Evolutionary conservation across 83 land plant genomes (phyloP).

Genomic region (Thuja plicata): DNA sequence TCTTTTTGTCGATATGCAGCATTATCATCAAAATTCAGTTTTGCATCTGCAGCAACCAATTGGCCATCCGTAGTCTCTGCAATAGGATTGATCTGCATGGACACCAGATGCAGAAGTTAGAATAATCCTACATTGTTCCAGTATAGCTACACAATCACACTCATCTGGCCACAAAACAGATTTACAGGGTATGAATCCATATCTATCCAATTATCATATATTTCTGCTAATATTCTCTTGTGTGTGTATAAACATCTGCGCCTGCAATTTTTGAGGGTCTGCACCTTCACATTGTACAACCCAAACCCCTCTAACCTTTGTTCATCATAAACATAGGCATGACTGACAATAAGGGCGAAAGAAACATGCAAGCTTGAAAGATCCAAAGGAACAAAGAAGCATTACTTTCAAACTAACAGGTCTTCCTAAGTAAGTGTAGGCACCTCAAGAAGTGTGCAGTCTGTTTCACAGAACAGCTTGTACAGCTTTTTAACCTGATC

Average conservation of each 20-base stretch:
- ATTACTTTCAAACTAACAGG: not conserved
- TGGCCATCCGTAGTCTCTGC: slow-evolving; percentile 88
- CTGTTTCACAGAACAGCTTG: slow-evolving; percentile 76
- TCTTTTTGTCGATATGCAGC: slow-evolving; percentile 96
- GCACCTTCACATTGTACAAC: not conserved
- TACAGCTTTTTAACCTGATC: slow-evolving; percentile 97
- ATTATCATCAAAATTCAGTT: slow-evolving; percentile 98
- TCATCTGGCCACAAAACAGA: not conserved
- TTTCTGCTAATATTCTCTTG: not conserved
- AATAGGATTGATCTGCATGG: slow-evolving; percentile 81
- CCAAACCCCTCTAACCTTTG: not conserved
- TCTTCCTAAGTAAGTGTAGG: not conserved
- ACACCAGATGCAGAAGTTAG: not conserved
- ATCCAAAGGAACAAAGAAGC: not conserved
- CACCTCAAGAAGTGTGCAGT: slow-evolving; percentile 95
- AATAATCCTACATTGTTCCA: not conserved
- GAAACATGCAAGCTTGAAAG: not conserved
- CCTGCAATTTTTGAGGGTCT: not conserved
- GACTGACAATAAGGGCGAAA: not conserved
- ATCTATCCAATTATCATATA: not conserved
- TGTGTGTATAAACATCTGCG: not conserved
- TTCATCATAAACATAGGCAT: not conserved
- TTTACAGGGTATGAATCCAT: not conserved
- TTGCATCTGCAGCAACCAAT: slow-evolving; percentile 97
- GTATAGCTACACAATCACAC: not conserved